Evolutionary conservation across 768 basidiomycete species (phyloP).

Genomic region (Panellus pusillus): DNA sequence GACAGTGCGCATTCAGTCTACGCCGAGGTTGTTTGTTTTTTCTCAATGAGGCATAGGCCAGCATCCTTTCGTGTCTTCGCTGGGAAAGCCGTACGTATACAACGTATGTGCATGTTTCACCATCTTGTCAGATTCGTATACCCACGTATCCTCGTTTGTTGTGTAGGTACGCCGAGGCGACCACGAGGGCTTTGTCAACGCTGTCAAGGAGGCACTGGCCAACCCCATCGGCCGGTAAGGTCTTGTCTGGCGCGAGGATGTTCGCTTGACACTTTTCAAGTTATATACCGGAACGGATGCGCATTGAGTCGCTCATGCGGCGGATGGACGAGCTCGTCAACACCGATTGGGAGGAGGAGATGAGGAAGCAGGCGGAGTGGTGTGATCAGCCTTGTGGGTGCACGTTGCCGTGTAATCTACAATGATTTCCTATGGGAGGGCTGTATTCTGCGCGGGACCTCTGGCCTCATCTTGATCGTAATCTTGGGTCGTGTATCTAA

Average conservation of each 20-base stretch:
- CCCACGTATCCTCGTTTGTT: not conserved
- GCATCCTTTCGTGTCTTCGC: not conserved
- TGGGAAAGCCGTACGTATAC: conserved; percentile 8
- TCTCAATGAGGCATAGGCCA: not conserved
- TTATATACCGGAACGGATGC: conserved; percentile 6
- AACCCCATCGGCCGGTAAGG: conserved; percentile 1
- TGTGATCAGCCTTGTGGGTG: conserved; percentile 6
- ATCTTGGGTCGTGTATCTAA: too few species aligned
- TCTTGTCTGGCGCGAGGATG: not conserved
- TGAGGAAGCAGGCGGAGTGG: conserved; percentile 1
- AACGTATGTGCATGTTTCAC: not conserved
- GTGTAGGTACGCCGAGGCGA: not conserved
- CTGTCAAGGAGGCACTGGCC: not conserved
- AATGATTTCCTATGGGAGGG: too few species aligned
- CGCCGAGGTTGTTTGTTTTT: not conserved
- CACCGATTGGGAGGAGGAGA: conserved; percentile 3
- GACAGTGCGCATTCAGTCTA: not conserved
- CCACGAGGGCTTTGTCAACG: not conserved
- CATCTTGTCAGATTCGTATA: too few species aligned
- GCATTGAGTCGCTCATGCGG: not conserved
- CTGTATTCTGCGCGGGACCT: too few species aligned
- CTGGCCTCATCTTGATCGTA: too few species aligned
- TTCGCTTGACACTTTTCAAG: not conserved
- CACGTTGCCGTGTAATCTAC: not conserved
- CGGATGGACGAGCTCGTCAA: conserved; percentile 5